These are phyloP conservation scores for Arabis alpina DNA, from an alignment of 345 rosid genomes.

Conservation along the genomic window DNA sequence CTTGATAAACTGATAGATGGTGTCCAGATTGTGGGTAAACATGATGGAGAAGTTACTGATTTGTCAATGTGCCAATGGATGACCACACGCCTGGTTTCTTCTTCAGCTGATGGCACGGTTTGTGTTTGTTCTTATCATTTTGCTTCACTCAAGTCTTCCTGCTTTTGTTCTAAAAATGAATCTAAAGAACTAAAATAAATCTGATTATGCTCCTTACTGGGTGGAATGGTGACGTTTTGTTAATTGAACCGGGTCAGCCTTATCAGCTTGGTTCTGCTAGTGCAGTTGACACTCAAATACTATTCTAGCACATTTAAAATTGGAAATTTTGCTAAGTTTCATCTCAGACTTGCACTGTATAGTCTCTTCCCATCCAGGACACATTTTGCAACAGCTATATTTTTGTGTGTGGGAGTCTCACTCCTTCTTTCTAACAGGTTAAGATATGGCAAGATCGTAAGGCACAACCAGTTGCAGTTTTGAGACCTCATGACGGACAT, in stretches of 20 bases:
- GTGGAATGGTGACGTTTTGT: not conserved
- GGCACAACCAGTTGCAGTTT: constrained; percentile 61
- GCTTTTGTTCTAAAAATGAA: not conserved
- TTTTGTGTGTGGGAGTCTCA: constrained; percentile 17
- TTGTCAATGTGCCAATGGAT: constrained; percentile 95
- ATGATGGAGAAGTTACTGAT: constrained; percentile 93
- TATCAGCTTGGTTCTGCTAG: constrained; percentile 15
- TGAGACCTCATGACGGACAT: constrained; percentile 85
- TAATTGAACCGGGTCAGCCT: not conserved
- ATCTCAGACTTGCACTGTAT: not conserved
- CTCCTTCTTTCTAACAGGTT: constrained; percentile 51
- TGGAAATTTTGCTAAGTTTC: not conserved
- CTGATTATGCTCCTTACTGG: not conserved
- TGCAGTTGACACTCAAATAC: not conserved
- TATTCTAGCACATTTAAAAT: constrained; percentile 3
- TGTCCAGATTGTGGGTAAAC: constrained; percentile 81
- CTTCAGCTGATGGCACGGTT: constrained; percentile 90
- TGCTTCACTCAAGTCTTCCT: constrained; percentile 7
- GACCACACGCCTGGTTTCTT: constrained; percentile 81
- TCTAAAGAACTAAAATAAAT: not conserved
- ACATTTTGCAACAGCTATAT: constrained; percentile 17
- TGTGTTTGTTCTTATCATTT: constrained; percentile 43
- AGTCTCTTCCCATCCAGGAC: not conserved
- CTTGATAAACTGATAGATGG: constrained; percentile 73
- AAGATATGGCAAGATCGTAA: constrained; percentile 94